Evolutionary conservation across 768 basidiomycete species (phyloP).

Genomic region (Rhodotorula sphaerocarpa): DNA sequence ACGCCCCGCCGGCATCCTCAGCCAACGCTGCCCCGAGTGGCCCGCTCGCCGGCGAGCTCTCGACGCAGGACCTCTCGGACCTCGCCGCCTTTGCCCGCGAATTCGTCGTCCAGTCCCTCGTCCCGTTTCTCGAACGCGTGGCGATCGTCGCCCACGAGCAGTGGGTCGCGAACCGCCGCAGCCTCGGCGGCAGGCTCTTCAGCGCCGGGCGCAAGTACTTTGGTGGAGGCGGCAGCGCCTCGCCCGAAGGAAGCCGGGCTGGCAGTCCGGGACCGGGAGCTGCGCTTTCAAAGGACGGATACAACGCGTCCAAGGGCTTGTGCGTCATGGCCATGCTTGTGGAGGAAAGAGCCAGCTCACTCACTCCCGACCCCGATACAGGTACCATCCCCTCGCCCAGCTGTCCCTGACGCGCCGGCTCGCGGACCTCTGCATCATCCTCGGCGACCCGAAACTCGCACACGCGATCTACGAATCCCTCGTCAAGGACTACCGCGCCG

Average conservation of each 20-base stretch:
- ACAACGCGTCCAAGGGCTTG: slow-evolving; percentile 44
- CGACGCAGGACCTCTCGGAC: slow-evolving; percentile 59
- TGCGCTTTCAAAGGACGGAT: slow-evolving; percentile 17
- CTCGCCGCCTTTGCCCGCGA: slow-evolving; percentile 73
- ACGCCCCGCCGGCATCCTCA: not conserved
- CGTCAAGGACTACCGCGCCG: slow-evolving; percentile 57
- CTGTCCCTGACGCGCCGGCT: slow-evolving; percentile 56
- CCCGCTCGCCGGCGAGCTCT: not conserved
- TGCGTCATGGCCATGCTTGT: slow-evolving; percentile 36
- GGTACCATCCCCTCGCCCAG: slow-evolving; percentile 42
- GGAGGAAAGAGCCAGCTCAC: too few relatives aligned
- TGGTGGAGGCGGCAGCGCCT: slow-evolving; percentile 23
- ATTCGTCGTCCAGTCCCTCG: slow-evolving; percentile 74
- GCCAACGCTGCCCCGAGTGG: not conserved
- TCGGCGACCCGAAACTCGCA: slow-evolving; percentile 83
- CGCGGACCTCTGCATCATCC: slow-evolving; percentile 86
- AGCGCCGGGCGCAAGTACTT: slow-evolving; percentile 47
- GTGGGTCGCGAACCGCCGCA: slow-evolving; percentile 36
- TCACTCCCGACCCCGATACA: slow-evolving; percentile 11
- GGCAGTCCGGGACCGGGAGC: not conserved
- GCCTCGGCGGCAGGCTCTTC: slow-evolving; percentile 45
- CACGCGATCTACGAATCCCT: slow-evolving; percentile 73
- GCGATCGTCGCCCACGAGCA: slow-evolving; percentile 87
- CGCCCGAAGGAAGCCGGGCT: not conserved
- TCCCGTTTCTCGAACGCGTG: slow-evolving; percentile 96